Conservation (phyloP, 2,329 filamentous ascomycete genomes). For the Keithomyces neogunnii region DNA sequence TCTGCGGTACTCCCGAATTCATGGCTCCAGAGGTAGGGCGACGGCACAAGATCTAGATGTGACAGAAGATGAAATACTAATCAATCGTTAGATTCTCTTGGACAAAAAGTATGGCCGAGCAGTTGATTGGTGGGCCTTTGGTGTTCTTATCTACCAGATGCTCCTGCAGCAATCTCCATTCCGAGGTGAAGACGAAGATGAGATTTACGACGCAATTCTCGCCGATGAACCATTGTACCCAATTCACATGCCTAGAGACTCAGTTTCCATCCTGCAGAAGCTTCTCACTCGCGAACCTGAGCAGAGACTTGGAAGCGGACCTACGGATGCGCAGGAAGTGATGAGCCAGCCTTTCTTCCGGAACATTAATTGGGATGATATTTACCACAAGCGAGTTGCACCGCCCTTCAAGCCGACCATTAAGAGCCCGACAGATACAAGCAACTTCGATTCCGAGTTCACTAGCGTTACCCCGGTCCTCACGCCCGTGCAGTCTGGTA, state of each 20-base stretch:
- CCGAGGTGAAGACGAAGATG: slow-evolving; percentile 96
- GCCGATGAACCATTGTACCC: slow-evolving; percentile 96
- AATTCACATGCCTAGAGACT: slow-evolving; percentile 97
- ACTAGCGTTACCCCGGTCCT: slow-evolving; percentile 96
- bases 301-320: slow-evolving; percentile 82
- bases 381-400: slow-evolving; percentile 87
- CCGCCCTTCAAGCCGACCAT: slow-evolving; percentile 88
- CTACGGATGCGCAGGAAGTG: slow-evolving; percentile 94
- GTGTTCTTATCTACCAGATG: slow-evolving; percentile 99
- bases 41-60: neutral
- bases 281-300: slow-evolving; percentile 92
- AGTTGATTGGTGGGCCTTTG: slow-evolving; percentile 99
- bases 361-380: slow-evolving; percentile 97
- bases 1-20: slow-evolving; percentile 98
- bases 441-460: slow-evolving; percentile 98
- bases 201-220: slow-evolving; percentile 98
- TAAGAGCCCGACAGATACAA: slow-evolving; percentile 92
- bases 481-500: slow-evolving; percentile 95
- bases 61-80: slow-evolving; percentile 9
- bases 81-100: slow-evolving; percentile 62
- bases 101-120: slow-evolving; percentile 98
- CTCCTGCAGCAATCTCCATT: slow-evolving; percentile 97
- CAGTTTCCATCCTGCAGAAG: slow-evolving; percentile 95
- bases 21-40: slow-evolving; percentile 87
- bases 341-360: slow-evolving; percentile 99